phyloP scores from a whole-genome alignment of 2,329 filamentous ascomycete genomes.

The Neocucurbitaria cava region DNA sequence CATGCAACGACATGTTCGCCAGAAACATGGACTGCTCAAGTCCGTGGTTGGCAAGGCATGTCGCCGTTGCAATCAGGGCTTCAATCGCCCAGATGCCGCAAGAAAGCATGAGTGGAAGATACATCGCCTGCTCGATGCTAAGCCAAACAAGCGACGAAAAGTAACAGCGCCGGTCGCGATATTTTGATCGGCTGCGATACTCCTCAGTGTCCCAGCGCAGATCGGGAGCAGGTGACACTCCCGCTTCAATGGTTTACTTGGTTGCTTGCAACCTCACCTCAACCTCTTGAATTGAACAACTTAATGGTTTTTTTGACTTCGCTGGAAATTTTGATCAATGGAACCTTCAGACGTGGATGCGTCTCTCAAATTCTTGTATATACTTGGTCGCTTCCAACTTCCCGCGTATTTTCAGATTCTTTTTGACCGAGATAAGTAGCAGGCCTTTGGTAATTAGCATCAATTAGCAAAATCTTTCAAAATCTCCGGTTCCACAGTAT shows the following conservation, averaged over 20 bases:
- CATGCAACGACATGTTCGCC: slow-evolving; percentile 10
- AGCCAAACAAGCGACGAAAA: slow-evolving; percentile 14
- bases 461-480: neutral
- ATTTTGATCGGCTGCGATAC: neutral
- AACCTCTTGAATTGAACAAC: neutral
- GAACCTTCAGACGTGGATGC: neutral
- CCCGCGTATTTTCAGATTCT: neutral
- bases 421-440: neutral
- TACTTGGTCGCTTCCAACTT: neutral
- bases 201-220: slow-evolving; percentile 7
- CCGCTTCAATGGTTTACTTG: neutral
- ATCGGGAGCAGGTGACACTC: slow-evolving; percentile 9
- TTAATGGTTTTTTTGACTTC: neutral
- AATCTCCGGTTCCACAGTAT: neutral
- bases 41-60: slow-evolving; percentile 3
- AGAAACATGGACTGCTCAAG: neutral
- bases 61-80: slow-evolving; percentile 5
- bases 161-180: neutral
- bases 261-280: slow-evolving; percentile 8
- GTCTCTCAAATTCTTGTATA: neutral
- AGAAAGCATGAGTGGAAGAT: slow-evolving; percentile 25
- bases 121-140: slow-evolving; percentile 8
- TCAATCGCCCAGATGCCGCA: slow-evolving; percentile 16
- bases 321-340: neutral
- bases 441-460: neutral